Evolutionary conservation across 805 yeast genomes (phyloP), one percentile per base, ranked within the genome.

Genomic region (Spathaspora sp.): DNA sequence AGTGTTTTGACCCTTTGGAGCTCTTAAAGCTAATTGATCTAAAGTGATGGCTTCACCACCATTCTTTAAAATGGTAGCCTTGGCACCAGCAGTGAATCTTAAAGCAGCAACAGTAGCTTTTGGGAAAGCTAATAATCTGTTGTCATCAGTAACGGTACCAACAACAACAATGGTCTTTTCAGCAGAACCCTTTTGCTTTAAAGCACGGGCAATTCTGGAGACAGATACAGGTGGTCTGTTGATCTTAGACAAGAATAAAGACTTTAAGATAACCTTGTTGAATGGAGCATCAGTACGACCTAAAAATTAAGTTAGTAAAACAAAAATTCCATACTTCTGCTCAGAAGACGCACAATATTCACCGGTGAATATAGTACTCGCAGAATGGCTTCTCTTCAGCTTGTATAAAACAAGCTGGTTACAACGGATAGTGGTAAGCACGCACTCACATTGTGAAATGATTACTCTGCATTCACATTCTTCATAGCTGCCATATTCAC

Each of bases 41-140:
- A 94, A 86, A 75, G 99, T 94, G 87, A 94, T 87, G 73, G 90
- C 90, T 85, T 94, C 99, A 86, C 99, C 99, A 81, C 99, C 99
- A 74, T 93, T 93, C 86, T 93, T 93, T 71, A 84, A 68, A 76
- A 94, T 94, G 79, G 89, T 90, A 73, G 97, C 97, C 80, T 87
- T 90, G 77, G 99, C 99, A 80, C 94, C 89, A 72, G 94, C 96
- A 68, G 99, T 94, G 91, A 94, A 92, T 82, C 96, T 91, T 78
- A 94, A 87, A 78, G 99, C 99, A 72, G 99, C 98, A 69, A 94
- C 89, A 63, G 98, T 89, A 72, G 93, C 81, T 87, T 92, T 92
- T 82, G 98, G 98, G 85, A 89, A 83, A 69, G 85, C 89, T 64
- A 83, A 81, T 76, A 94, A 79, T 85, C 98, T 92, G 87, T 80